Evolutionary conservation across 179 eudicot species (phyloP).

Genomic region (Sideroxylon spinosum): DNA sequence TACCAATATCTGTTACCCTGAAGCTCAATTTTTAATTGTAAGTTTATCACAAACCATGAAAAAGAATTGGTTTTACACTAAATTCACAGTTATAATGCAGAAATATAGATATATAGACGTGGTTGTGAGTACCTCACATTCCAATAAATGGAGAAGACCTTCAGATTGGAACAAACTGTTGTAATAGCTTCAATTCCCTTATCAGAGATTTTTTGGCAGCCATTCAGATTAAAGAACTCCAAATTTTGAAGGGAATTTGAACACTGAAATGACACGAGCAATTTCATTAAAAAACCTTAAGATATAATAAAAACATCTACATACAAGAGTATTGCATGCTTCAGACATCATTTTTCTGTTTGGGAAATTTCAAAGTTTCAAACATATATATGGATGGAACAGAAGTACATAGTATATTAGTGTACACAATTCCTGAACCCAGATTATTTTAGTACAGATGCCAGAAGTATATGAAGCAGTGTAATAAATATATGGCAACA

Average conservation of each 20-base stretch:
- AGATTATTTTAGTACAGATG: no score
- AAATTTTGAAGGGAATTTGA: constrained; percentile 52
- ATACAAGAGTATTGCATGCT: constrained; percentile 5
- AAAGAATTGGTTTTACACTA: not conserved
- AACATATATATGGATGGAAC: no score
- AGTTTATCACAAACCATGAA: not conserved
- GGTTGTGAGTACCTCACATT: constrained; percentile 63
- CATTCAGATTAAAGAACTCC: constrained; percentile 75
- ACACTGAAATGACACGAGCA: constrained; percentile 29
- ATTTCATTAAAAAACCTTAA: not conserved
- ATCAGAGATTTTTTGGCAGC: constrained; percentile 93
- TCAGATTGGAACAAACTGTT: constrained; percentile 49
- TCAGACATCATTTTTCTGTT: not conserved
- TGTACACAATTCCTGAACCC: no score
- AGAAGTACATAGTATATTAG: no score
- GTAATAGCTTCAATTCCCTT: constrained; percentile 73
- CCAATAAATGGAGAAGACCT: constrained; percentile 80
- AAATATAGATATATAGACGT: not conserved
- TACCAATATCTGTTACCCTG: constrained; percentile 76
- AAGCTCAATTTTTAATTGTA: constrained; percentile 8
- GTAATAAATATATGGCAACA: no score
- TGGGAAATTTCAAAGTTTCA: not conserved
- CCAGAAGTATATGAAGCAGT: no score
- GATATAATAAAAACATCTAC: not conserved
- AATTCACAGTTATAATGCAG: not conserved